Percentiles rank a stretch among this genome's conserved stretches.
phyloP scores from a whole-genome alignment of 2,329 filamentous ascomycete genomes.

The Fusarium guadeloupense region DNA sequence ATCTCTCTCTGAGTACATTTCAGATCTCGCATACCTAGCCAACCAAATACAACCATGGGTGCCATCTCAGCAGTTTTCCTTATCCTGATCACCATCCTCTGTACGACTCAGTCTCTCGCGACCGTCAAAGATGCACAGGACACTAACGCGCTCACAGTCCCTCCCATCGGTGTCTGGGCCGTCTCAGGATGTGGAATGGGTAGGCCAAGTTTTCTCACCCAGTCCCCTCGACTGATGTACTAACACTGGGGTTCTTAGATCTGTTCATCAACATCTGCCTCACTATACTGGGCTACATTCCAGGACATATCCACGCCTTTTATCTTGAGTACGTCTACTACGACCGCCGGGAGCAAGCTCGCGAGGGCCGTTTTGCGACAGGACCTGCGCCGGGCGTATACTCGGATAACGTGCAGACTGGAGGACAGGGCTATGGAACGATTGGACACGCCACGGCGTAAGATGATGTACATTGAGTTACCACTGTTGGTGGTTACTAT shows the following conservation, averaged over 20 bases:
- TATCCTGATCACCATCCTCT: slow-evolving; percentile 62
- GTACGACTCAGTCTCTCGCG: slow-evolving; percentile 50
- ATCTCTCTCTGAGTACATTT: not conserved
- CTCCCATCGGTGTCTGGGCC: slow-evolving; percentile 70
- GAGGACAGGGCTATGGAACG: slow-evolving; percentile 72
- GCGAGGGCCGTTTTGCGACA: slow-evolving; percentile 63
- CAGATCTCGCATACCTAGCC: not conserved
- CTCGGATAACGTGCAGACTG: slow-evolving; percentile 75
- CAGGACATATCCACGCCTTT: slow-evolving; percentile 82
- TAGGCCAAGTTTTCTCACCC: slow-evolving; percentile 42
- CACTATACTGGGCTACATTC: slow-evolving; percentile 75
- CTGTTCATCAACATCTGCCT: slow-evolving; percentile 73
- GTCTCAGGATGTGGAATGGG: slow-evolving; percentile 71
- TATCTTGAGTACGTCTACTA: slow-evolving; percentile 87
- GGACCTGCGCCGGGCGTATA: slow-evolving; percentile 74
- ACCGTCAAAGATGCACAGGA: not conserved
- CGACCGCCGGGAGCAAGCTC: slow-evolving; percentile 72
- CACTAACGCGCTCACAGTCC: slow-evolving; percentile 59
- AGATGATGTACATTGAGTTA: not conserved
- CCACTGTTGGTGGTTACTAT: not conserved
- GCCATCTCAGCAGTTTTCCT: slow-evolving; percentile 59
- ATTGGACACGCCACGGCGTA: slow-evolving; percentile 49
- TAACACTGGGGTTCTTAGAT: slow-evolving; percentile 50
- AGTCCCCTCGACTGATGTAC: not conserved
- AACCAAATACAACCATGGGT: slow-evolving; percentile 55